A percentile compares a stretch with the other conserved stretches of the same genome.
Evolutionary conservation across 306 rosid species (phyloP).

Genomic region (Fragaria iinumae): DNA sequence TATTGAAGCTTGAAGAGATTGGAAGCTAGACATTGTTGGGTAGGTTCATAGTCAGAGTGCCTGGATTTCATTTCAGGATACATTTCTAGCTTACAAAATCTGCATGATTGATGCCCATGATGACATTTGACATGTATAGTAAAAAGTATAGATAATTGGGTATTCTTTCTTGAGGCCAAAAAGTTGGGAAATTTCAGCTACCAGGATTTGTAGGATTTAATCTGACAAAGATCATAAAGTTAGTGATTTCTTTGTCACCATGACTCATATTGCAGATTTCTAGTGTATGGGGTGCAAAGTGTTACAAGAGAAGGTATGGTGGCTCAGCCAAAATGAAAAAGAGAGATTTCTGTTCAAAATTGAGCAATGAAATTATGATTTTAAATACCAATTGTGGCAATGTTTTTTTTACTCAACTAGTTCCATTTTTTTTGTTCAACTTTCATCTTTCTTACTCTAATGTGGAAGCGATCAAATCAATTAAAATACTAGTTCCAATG

Average conservation of each 20-base stretch:
- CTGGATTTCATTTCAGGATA: conserved; percentile 16
- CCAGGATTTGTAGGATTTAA: conserved; percentile 18
- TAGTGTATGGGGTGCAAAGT: neutral
- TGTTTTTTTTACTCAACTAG: too few species aligned
- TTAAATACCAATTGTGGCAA: too few species aligned
- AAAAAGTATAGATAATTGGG: conserved; percentile 18
- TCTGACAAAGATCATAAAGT: conserved; percentile 24
- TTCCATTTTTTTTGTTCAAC: neutral
- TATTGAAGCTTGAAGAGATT: conserved; percentile 77
- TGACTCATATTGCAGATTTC: conserved; percentile 7
- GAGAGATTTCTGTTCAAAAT: neutral
- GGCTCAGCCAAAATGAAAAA: neutral
- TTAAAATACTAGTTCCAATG: neutral
- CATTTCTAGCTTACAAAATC: conserved; percentile 30
- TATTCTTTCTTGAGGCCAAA: conserved; percentile 19
- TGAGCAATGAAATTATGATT: neutral
- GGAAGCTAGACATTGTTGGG: conserved; percentile 37
- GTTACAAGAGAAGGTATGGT: neutral
- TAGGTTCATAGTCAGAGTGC: conserved; percentile 19
- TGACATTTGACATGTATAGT: conserved; percentile 34
- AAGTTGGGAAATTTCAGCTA: conserved; percentile 29
- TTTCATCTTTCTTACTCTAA: neutral
- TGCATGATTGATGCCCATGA: conserved; percentile 23
- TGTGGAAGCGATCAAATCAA: neutral
- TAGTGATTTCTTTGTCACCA: conserved; percentile 25